Evolutionary conservation across 352 stramenopile species (phyloP), one percentile per base, ranked within the genome.

Genomic region (Phytophthora constricta): DNA sequence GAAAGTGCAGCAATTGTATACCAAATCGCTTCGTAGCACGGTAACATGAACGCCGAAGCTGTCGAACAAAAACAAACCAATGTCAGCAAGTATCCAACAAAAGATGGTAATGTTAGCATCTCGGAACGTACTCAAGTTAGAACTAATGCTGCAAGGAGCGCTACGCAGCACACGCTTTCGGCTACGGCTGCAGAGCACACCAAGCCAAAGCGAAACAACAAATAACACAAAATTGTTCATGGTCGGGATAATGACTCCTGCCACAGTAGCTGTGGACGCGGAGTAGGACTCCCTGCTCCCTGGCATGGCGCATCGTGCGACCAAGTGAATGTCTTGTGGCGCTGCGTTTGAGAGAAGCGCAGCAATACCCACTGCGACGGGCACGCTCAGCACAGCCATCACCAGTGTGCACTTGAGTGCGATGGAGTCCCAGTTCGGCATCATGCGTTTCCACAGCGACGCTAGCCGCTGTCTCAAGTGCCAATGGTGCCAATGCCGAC

Each of bases 1-100:
- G 84, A 85, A 5, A 96, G 56, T 0, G 79, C 64, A 5, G 79
- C 74, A 50, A 96, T 90, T 10, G 72, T 90, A 65, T 96, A 96
- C 88, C 85, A 96, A 19, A 96, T 88, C 22, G 79, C 64, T 65
- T 93, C 88, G 45, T 93, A 96, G 57, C 88, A 95, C 7, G 88
- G 88, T n/a, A 96, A 68, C 83, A 96, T 93, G 58, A 96, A 96
- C 2, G 82, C 84, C 53, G 86, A 90, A 16, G 86, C 84, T 92
- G 53, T 64, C 53, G 9, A 45, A 53, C 48, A 11, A 28, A 56
- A 10, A 26, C 1, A 55, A 8, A 76, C 19, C 42, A 1, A 62
- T 10, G 42, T 46, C 45, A 56, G 28, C 51, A 51, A 39, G 37
- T 31, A 16, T 19, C 25, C 25, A 53, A 10, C 17, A 34, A 57